A percentile compares a stretch with the other conserved stretches of the same genome.
These are phyloP conservation scores for Penicillium cataractarum DNA, from an alignment of 495 filamentous ascomycete species.

Conservation along the genomic window DNA sequence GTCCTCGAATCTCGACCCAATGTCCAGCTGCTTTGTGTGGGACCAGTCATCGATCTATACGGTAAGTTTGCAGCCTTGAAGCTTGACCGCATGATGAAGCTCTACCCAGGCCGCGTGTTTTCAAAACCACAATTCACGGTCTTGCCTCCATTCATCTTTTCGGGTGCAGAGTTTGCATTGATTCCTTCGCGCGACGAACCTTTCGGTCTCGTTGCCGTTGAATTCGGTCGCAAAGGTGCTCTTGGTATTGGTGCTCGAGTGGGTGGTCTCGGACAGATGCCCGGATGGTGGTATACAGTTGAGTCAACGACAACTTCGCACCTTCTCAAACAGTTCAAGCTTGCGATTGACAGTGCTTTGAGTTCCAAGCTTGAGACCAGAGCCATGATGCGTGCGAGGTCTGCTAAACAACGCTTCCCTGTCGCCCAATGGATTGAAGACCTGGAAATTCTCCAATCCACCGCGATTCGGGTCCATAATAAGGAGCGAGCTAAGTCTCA, in stretches of 20 bases:
- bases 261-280: conserved; percentile 77
- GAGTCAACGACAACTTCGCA: conserved; percentile 73
- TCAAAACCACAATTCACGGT: conserved; percentile 78
- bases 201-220: conserved; percentile 80
- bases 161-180: conserved; percentile 76
- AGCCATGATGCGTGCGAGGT: conserved; percentile 72
- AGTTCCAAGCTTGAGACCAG: conserved; percentile 60
- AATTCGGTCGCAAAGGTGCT: conserved; percentile 78
- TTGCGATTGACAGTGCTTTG: conserved; percentile 68
- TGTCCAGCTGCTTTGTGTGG: conserved; percentile 71
- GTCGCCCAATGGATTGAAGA: conserved; percentile 70
- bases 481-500: conserved; percentile 44
- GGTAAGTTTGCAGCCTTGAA: conserved; percentile 78
- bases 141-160: conserved; percentile 75
- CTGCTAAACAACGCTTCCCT: conserved; percentile 78
- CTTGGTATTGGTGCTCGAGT: conserved; percentile 71
- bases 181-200: conserved; percentile 82
- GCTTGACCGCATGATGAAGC: conserved; percentile 69
- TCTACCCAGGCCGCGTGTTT: conserved; percentile 76
- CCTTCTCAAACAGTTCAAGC: conserved; percentile 71
- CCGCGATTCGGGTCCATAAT: conserved; percentile 53
- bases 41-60: conserved; percentile 78
- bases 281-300: conserved; percentile 73
- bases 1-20: conserved; percentile 69
- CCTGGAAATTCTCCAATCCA: conserved; percentile 62